Conservation (phyloP, 2,329 filamentous ascomycete genomes). For the Nemania diffusa region DNA sequence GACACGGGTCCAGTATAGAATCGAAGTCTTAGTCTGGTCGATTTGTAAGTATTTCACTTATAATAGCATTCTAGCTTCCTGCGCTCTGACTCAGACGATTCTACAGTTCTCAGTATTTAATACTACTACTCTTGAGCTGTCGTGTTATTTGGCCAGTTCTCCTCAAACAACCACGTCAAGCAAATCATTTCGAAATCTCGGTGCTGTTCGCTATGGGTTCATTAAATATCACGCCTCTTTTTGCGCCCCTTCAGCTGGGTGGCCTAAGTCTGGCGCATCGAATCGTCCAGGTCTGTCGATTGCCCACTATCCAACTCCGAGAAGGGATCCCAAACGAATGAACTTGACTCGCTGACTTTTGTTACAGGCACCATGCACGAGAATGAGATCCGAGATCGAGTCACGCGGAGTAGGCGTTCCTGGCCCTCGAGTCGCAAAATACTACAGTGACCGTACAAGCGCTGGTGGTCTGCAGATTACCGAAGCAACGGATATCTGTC, state of each 20-base stretch:
- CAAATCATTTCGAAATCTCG: neutral
- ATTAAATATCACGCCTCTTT: conserved; percentile 41
- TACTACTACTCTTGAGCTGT: no score
- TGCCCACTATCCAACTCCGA: neutral
- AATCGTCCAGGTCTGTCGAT: conserved; percentile 49
- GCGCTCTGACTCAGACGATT: neutral
- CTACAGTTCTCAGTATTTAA: neutral
- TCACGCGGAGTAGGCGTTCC: conserved; percentile 51
- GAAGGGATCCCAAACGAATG: neutral
- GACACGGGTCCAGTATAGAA: neutral
- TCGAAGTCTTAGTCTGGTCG: neutral
- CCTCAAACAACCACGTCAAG: neutral
- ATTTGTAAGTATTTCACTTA: neutral
- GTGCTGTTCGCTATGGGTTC: neutral
- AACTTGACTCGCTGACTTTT: neutral
- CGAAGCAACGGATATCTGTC: conserved; percentile 64
- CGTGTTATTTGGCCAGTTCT: neutral
- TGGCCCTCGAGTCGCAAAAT: conserved; percentile 44
- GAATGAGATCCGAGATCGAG: conserved; percentile 48
- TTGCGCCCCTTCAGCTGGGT: conserved; percentile 51
- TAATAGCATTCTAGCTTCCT: neutral
- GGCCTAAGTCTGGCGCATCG: conserved; percentile 50
- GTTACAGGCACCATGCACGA: conserved; percentile 46
- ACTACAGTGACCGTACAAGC: conserved; percentile 42
- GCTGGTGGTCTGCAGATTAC: conserved; percentile 59